Evolutionary conservation across 495 filamentous ascomycete genomes (phyloP).

Genomic region (Penicillium riverlandense): DNA sequence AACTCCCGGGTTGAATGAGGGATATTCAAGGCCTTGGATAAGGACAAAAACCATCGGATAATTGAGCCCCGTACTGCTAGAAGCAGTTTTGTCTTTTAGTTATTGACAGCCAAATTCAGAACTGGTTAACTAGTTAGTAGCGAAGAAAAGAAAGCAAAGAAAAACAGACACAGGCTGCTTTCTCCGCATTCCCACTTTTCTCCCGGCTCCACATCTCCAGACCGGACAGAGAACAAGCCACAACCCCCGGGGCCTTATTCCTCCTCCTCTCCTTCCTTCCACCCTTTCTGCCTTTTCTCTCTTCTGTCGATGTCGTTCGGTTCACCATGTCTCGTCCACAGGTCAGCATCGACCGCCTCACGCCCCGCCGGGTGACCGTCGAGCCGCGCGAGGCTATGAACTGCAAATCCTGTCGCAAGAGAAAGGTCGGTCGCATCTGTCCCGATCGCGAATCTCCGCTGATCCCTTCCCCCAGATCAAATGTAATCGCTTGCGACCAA

Average conservation of each 20-base stretch:
- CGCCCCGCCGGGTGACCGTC: slow-evolving; percentile 61
- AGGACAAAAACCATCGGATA: no score
- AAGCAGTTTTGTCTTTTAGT: no score
- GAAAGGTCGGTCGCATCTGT: slow-evolving; percentile 51
- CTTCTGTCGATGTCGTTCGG: slow-evolving; percentile 6
- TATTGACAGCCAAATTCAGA: no score
- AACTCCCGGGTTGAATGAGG: no score
- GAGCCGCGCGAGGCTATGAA: slow-evolving; percentile 88
- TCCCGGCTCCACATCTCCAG: slow-evolving; percentile 1
- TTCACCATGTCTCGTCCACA: slow-evolving; percentile 62
- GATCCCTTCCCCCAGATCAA: slow-evolving; percentile 55
- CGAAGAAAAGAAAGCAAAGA: not conserved
- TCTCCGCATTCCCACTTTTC: slow-evolving; percentile 6
- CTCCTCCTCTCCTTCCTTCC: slow-evolving; percentile 1
- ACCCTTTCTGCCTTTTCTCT: not conserved
- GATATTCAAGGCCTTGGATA: no score
- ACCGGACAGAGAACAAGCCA: not conserved
- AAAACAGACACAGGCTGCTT: slow-evolving; percentile 1
- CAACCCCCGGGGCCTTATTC: not conserved
- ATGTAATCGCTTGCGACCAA: slow-evolving; percentile 76
- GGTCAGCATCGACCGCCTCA: slow-evolving; percentile 78
- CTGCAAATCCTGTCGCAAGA: slow-evolving; percentile 85
- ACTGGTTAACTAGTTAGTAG: not conserved
- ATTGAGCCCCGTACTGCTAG: no score
- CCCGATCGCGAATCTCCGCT: not conserved